Conservation (phyloP, 495 filamentous ascomycete species). For the Aspergillus sclerotioniger region DNA sequence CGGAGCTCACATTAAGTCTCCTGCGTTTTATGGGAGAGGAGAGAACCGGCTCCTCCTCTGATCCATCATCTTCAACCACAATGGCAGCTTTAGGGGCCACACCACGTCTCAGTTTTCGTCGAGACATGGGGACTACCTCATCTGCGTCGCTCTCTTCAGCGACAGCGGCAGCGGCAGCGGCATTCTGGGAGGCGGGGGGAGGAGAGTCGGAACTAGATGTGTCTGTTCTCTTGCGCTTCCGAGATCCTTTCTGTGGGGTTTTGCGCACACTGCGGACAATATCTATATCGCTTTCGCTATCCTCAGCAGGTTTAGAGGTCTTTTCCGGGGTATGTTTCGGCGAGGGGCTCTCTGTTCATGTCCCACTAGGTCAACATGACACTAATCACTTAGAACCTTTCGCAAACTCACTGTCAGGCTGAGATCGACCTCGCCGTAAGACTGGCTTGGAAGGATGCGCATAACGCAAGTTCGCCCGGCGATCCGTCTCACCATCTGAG, state of each 20-base stretch:
- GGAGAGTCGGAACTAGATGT: background rate
- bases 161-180: background rate
- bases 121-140: conserved; percentile 24
- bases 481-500: conserved; percentile 20
- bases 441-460: conserved; percentile 33
- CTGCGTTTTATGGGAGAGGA: conserved; percentile 30
- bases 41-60: conserved; percentile 29
- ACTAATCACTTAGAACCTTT: background rate
- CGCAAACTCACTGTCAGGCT: background rate
- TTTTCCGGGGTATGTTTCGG: conserved; percentile 8
- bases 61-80: conserved; percentile 27
- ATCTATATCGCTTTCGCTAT: conserved; percentile 22
- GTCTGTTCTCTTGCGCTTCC: conserved; percentile 22
- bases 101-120: conserved; percentile 35
- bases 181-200: background rate
- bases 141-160: conserved; percentile 28
- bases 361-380: background rate
- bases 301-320: background rate
- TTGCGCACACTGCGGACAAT: conserved; percentile 20
- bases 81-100: conserved; percentile 14
- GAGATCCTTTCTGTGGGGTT: background rate
- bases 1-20: conserved; percentile 10
- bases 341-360: conserved; percentile 1
- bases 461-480: conserved; percentile 41
- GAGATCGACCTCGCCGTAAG: conserved; percentile 15